Evolutionary conservation across 1,284 basidiomycete species (phyloP).

Genomic region (Caloboletus firmus): DNA sequence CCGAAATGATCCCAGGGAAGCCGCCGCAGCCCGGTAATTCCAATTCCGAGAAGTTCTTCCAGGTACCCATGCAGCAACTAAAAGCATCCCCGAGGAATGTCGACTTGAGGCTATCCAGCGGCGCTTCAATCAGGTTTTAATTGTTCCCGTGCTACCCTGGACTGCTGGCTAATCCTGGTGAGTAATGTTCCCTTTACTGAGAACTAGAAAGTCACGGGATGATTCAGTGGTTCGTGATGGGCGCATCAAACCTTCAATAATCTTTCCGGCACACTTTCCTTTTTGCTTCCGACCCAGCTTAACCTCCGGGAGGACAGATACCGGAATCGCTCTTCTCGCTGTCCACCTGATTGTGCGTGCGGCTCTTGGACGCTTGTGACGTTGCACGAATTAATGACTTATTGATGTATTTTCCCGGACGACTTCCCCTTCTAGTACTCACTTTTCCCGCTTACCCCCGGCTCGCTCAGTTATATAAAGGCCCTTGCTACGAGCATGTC

Average conservation of each 20-base stretch:
- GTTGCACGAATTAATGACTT: neutral
- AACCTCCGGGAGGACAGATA: neutral
- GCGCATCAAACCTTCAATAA: neutral
- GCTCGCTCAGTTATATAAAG: slow-evolving; percentile 9
- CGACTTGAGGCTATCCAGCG: neutral
- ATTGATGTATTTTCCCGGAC: neutral
- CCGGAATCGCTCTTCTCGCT: neutral
- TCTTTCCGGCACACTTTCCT: neutral
- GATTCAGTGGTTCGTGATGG: neutral
- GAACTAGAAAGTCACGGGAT: neutral
- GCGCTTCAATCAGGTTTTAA: neutral
- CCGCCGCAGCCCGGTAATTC: no score
- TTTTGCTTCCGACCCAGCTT: neutral
- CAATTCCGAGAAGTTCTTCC: neutral
- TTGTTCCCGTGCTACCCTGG: neutral
- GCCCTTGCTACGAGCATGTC: neutral
- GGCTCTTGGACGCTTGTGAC: neutral
- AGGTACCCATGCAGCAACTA: neutral
- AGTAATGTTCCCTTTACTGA: neutral
- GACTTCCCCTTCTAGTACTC: neutral
- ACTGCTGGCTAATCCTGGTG: neutral
- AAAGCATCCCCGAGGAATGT: no score
- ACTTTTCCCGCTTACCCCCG: neutral
- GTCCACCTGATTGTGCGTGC: neutral
- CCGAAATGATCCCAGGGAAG: no score